Evolutionary conservation across 139 green algal species (phyloP).

Genomic region (Chlamydomonas sphaeroides): DNA sequence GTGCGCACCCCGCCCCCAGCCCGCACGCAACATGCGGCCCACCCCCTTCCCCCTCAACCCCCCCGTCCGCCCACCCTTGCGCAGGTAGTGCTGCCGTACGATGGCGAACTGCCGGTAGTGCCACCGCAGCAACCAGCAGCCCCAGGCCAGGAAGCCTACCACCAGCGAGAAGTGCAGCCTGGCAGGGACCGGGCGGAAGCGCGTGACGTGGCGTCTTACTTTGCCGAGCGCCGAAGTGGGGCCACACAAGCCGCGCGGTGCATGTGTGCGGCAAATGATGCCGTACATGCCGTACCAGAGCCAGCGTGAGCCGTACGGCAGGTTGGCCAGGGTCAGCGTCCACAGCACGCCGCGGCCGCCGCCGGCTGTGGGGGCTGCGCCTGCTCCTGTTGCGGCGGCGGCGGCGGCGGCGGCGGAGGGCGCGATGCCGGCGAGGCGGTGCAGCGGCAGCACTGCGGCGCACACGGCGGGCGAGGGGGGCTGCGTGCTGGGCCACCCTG

Average conservation of each 20-base stretch:
- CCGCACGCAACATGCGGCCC: too few species aligned
- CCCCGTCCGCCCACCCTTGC: slow-evolving; percentile 34
- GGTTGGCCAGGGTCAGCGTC: slow-evolving; percentile 41
- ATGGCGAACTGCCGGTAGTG: slow-evolving; percentile 55
- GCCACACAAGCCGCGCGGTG: too few species aligned
- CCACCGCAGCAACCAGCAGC: slow-evolving; percentile 39
- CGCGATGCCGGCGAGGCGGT: background rate
- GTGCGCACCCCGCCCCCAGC: too few species aligned
- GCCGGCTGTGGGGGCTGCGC: background rate
- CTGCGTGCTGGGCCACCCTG: too few species aligned
- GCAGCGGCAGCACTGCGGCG: slow-evolving; percentile 5
- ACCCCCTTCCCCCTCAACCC: too few species aligned
- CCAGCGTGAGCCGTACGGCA: slow-evolving; percentile 2
- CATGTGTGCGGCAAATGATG: too few species aligned
- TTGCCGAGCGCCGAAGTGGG: too few species aligned
- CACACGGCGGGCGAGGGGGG: too few species aligned
- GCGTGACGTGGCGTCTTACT: too few species aligned
- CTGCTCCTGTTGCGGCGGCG: background rate
- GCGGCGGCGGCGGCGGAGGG: background rate
- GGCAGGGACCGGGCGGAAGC: too few species aligned
- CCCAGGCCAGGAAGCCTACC: slow-evolving; percentile 45
- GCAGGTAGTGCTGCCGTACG: slow-evolving; percentile 55
- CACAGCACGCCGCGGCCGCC: slow-evolving; percentile 8
- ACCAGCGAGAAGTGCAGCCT: slow-evolving; percentile 37
- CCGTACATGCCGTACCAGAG: too few species aligned